Base-by-base conservation (phyloP, 805 yeast species). In the Yueomyces sp. region DNA sequence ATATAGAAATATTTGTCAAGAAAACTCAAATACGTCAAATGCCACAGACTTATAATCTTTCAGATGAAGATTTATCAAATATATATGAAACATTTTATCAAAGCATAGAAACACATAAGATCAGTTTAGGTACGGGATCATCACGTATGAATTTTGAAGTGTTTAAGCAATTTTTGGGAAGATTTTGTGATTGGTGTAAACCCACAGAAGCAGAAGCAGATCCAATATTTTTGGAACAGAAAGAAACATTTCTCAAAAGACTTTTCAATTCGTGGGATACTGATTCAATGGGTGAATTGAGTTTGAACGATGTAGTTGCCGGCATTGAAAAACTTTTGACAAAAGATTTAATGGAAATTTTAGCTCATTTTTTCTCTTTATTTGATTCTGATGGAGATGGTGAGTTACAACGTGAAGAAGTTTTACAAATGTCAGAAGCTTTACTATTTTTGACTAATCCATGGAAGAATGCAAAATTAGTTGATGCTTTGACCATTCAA, bases 1-100 rank as follows among this genome's bases (percentile, higher is more conserved):
- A 92, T 44, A 86, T 90, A 48, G 95, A 92, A 51, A 71, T 79
- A 1, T 90, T 90, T 66, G 94, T 92, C 34, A 92, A 90, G 62
- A 72, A 95, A 45, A 85, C 96, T 0, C 96, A 92, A 60, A 60
- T 92, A 37, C 72, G 98, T 51, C 88, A 86, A 60, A 66, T 90
- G 44, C 90, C 94, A 34, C 80, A 81, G 56, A 76, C 85, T 1
- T 72, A 69, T 28, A 75, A 82, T 55, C 63, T 90, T 33, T 59
- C 69, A 3, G 67, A 63, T 28, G 78, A 70, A 0, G 76, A 84
- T 36, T 51, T 86, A 19, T 76, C 86, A 3, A 74, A 81, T 44
- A 68, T 87, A 4, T 90, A 92, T 59, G 97, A 92, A 55, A 68
- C 92, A 37, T 90, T 79, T 60, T 86, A 88, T 55, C 74, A 77